Evolutionary conservation across 805 yeast species (phyloP).

Genomic region (Candida andamanensis): DNA sequence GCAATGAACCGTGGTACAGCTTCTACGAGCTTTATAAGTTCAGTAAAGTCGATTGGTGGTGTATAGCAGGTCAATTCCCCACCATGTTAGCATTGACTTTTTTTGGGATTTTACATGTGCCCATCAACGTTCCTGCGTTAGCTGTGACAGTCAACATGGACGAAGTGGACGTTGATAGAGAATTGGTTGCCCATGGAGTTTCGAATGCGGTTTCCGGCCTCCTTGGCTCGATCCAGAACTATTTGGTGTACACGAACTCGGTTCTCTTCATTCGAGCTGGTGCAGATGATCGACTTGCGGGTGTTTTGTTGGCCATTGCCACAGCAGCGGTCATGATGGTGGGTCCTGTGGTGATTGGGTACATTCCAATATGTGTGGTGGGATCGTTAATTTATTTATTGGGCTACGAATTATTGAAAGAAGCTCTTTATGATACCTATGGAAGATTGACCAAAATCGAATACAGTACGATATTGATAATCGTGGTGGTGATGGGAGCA

Average conservation of each 20-base stretch:
- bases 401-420: conserved; percentile 86
- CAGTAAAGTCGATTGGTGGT: conserved; percentile 66
- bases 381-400: conserved; percentile 86
- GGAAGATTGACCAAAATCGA: conserved; percentile 74
- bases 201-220: conserved; percentile 83
- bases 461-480: conserved; percentile 75
- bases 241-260: conserved; percentile 90
- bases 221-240: conserved; percentile 87
- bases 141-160: conserved; percentile 88
- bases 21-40: conserved; percentile 75
- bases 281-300: conserved; percentile 85
- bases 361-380: conserved; percentile 92
- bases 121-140: conserved; percentile 94
- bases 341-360: conserved; percentile 92
- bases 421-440: conserved; percentile 79
- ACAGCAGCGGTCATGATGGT: conserved; percentile 76
- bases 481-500: conserved; percentile 92
- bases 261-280: conserved; percentile 91
- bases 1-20: conserved; percentile 82
- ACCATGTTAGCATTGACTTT: conserved; percentile 94
- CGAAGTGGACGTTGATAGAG: conserved; percentile 85
- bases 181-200: conserved; percentile 90
- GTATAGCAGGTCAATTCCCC: conserved; percentile 67
- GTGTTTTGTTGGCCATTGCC: conserved; percentile 79
- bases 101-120: conserved; percentile 93